Base-by-base conservation (phyloP, 257 asterid genomes). In the Penstemon eatonii region DNA sequence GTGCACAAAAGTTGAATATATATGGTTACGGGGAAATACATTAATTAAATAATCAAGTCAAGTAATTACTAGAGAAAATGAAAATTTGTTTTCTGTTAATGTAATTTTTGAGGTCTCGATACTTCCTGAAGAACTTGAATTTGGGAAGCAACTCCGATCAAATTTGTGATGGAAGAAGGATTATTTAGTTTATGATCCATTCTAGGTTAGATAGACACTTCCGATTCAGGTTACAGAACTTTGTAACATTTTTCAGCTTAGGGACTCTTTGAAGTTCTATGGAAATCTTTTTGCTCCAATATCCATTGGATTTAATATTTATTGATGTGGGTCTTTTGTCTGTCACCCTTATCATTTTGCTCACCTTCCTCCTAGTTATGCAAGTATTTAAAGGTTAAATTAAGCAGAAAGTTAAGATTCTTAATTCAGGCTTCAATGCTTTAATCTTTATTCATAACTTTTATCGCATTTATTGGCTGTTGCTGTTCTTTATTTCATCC, bases 1-100 rank as follows among this genome's bases (percentile, higher is more conserved):
- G 62, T 41, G 54, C 61, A 53, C 67, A 49, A 55, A 13, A 76
- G 40, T 58, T 40, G 8, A 40, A 46, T 38, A 40, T 36, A 8
- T 62, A 49, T 60, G 49, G 73, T 58, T 69, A 58, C 8, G 10
- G 11, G 18, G 6, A 9, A 49, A 9, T 49, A 49, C 15, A 11
- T 49, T 7, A 13, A 56, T 6, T 49, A 56, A 44, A 25, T 45
- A 33, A 11, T 45, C 15, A n/a, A 36, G 19, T 10, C 25, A 13
- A 65, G 60, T n/a, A 56, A 18, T 52, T 52, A 49, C 13, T 4
- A 49, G 5, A 49, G 54, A 47, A 15, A 15, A 15, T 15, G 18
- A 15, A 15, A 15, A 38, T 49, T 50, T 62, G 46, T 45, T 58
- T 58, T 58, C 6, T 6, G 37, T 6, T 56, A 13, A 45, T 10